Conservation (phyloP, 2,329 filamentous ascomycete genomes). For the Davidsoniella virescens region DNA sequence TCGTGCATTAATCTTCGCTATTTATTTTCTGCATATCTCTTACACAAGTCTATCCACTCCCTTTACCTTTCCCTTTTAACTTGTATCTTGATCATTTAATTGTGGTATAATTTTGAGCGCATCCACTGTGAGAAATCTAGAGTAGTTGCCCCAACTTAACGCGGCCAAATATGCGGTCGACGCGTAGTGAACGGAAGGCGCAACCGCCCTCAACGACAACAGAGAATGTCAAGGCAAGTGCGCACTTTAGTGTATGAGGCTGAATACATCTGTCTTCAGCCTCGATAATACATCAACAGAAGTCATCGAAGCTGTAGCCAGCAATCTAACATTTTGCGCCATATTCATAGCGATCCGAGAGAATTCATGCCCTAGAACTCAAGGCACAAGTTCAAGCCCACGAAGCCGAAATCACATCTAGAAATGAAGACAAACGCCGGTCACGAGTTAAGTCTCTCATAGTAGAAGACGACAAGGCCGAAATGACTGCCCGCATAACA, state of each 20-base stretch:
- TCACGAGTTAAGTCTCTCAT: constrained; percentile 52
- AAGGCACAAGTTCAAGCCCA: constrained; percentile 53
- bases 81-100: too few species aligned
- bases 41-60: not conserved
- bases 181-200: constrained; percentile 11
- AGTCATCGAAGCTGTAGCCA: not conserved
- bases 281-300: not conserved
- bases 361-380: constrained; percentile 22
- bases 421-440: constrained; percentile 59
- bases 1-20: not conserved
- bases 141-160: constrained; percentile 5
- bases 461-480: constrained; percentile 58
- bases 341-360: constrained; percentile 6
- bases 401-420: constrained; percentile 50
- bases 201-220: constrained; percentile 1
- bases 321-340: not conserved
- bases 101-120: too few species aligned
- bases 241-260: too few species aligned
- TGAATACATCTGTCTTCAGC: not conserved
- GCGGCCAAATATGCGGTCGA: constrained; percentile 10
- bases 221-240: constrained; percentile 9
- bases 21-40: not conserved
- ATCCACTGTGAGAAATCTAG: not conserved
- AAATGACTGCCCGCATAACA: constrained; percentile 45
- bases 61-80: not conserved